Base-by-base conservation (phyloP, 495 filamentous ascomycete genomes). In the Hyaloscypha variabilis region DNA sequence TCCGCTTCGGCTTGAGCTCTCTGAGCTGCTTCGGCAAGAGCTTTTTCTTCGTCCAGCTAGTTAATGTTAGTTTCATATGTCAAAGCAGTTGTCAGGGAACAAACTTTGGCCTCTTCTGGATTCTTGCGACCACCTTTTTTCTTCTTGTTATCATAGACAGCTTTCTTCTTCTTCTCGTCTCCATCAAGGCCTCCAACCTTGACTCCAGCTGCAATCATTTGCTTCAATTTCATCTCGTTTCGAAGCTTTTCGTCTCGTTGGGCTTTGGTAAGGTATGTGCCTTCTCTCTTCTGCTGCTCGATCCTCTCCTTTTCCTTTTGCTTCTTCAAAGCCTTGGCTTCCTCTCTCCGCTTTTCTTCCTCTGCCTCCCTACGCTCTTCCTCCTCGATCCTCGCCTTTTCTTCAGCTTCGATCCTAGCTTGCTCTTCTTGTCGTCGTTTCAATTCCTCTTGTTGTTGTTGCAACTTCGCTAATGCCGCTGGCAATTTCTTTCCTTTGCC, bases 281-380 rank as follows among this genome's bases (percentile, higher is more conserved):
- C 96, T 77, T 97, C 93, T 74, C 87, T 94, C 81, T 95, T 95
- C 19, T 97, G 85, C 77, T 97, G 91, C 71, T 99, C 96, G 67
- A 96, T 93, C 81, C 86, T 94, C 77, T 97, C 91, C 77, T 90
- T 96, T 75, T 99, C 96, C 77, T 90, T 96, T 74, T 96, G 92
- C 82, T 97, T 98, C 83, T 90, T 97, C 56, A 83, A 78, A 14
- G 88, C 87, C 69, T 88, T 90, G 30, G 83, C 83, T 72, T 94
- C 92, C 65, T 91, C 92, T 72, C 80, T 87, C 66, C 82, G 86
- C 76, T 82, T 88, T 73, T 82, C 85, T 75, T 96, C 93, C 76
- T 96, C 93, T 13, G 83, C 91, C 28, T 87, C 90, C 24, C 63
- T 67, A 25, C 83, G 80, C 73, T 88, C 85, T 72, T 88, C 81